These are phyloP conservation scores for Zizania palustris DNA, from an alignment of 202 grass and related monocot genomes.

Conservation along the genomic window DNA sequence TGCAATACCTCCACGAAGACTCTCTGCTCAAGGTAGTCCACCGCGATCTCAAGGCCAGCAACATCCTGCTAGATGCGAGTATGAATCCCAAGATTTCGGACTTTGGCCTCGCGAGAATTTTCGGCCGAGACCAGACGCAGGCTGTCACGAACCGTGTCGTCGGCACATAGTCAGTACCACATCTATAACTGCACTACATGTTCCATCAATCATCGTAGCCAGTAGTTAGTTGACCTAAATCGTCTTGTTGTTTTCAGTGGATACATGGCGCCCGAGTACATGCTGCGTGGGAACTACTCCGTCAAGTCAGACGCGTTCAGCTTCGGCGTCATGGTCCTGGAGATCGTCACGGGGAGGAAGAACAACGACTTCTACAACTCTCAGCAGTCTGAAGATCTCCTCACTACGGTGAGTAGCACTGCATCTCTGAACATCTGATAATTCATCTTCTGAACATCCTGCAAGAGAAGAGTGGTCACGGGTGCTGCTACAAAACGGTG, in stretches of 20 bases:
- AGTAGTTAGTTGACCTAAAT: not conserved
- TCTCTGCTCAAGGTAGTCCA: constrained; percentile 58
- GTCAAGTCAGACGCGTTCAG: constrained; percentile 64
- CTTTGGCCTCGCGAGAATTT: constrained; percentile 55
- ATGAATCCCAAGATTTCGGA: constrained; percentile 64
- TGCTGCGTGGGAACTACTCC: constrained; percentile 50
- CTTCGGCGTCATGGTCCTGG: constrained; percentile 59
- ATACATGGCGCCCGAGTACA: constrained; percentile 69
- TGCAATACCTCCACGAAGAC: constrained; percentile 64
- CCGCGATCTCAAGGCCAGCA: constrained; percentile 61
- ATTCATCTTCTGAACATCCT: not conserved
- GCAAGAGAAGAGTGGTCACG: not conserved
- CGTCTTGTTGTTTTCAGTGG: constrained; percentile 42
- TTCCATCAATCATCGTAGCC: not conserved
- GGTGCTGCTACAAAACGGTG: not conserved
- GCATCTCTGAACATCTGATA: not conserved
- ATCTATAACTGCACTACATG: not conserved
- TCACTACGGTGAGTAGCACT: constrained; percentile 43
- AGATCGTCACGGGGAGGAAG: constrained; percentile 55
- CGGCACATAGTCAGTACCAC: constrained; percentile 46
- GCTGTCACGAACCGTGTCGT: constrained; percentile 40
- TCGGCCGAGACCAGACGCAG: constrained; percentile 46
- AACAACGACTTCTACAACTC: constrained; percentile 33
- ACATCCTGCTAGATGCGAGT: constrained; percentile 45
- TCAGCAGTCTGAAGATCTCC: constrained; percentile 33